Conservation (phyloP, 2,329 filamentous ascomycete species). For the Pseudohalonectria lignicola region DNA sequence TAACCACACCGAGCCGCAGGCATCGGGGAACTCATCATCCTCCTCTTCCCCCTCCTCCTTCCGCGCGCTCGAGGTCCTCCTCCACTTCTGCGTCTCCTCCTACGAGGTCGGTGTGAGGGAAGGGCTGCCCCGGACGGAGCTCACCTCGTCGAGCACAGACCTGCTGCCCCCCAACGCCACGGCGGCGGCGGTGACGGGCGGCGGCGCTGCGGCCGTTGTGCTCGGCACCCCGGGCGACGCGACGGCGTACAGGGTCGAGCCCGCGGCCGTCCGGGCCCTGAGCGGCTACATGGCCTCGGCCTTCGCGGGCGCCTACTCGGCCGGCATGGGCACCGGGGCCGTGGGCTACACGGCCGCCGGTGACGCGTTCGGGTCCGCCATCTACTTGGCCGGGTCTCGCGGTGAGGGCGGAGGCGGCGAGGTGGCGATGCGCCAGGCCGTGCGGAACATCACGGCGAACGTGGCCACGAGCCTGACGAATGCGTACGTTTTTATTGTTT, state of each 20-base stretch:
- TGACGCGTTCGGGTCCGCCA: conserved; percentile 9
- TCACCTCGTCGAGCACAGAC: conserved; percentile 6
- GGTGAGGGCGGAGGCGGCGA: conserved; percentile 1
- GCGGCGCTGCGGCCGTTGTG: background rate
- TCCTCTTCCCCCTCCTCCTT: conserved; percentile 5
- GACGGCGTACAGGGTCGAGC: conserved; percentile 8
- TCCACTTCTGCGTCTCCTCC: conserved; percentile 17
- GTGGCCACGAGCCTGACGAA: conserved; percentile 9
- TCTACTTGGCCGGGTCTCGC: conserved; percentile 5
- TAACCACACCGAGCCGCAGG: conserved; percentile 7
- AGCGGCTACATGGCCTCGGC: conserved; percentile 8
- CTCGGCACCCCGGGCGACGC: background rate
- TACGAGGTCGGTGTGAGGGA: conserved; percentile 8
- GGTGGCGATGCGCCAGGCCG: conserved; percentile 5
- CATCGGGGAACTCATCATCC: background rate
- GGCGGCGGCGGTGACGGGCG: background rate
- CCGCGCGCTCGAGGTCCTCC: conserved; percentile 15
- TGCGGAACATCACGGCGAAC: conserved; percentile 12
- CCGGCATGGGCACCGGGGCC: conserved; percentile 4
- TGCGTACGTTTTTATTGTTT: conserved; percentile 7
- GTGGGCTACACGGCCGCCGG: conserved; percentile 7
- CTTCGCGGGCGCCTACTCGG: conserved; percentile 11
- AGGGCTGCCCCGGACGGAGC: conserved; percentile 7
- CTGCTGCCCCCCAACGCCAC: background rate
- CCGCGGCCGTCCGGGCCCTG: conserved; percentile 7